A percentile compares a stretch with the other conserved stretches of the same genome.
Conservation (phyloP, 179 eudicot genomes). For the Corrigiola litoralis region DNA sequence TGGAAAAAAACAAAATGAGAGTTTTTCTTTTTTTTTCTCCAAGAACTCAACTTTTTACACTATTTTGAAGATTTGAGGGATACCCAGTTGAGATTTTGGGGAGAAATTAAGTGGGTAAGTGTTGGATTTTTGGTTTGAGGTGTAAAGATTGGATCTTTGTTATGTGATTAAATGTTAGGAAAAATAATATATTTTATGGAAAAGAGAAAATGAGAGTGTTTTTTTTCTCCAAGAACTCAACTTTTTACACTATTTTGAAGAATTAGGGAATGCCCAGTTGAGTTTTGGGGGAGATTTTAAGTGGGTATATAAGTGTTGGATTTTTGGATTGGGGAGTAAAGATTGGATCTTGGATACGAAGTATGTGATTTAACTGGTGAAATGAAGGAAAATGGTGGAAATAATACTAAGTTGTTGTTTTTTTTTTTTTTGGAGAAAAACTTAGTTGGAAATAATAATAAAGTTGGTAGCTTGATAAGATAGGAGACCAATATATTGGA, state of each 20-base stretch:
- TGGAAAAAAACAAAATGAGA: not conserved
- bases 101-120: not conserved
- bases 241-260: not conserved
- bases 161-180: too few relatives aligned
- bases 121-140: not conserved
- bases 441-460: too few relatives aligned
- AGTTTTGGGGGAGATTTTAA: slow-evolving; percentile 9
- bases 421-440: too few relatives aligned
- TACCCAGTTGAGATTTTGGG: not conserved
- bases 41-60: not conserved
- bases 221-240: not conserved
- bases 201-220: not conserved
- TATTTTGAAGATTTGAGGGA: not conserved
- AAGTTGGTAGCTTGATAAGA: too few relatives aligned
- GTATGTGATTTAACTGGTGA: too few relatives aligned
- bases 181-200: too few relatives aligned
- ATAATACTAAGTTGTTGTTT: too few relatives aligned
- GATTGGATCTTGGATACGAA: too few relatives aligned
- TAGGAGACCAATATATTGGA: too few relatives aligned
- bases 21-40: not conserved
- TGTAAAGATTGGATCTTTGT: not conserved
- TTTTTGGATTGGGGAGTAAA: too few relatives aligned
- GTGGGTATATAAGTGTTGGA: too few relatives aligned
- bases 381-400: too few relatives aligned
- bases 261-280: slow-evolving; percentile 8